Evolutionary conservation across 371 early-diverging fungal species (phyloP).

Genomic region (Apophysomyces variabilis): DNA sequence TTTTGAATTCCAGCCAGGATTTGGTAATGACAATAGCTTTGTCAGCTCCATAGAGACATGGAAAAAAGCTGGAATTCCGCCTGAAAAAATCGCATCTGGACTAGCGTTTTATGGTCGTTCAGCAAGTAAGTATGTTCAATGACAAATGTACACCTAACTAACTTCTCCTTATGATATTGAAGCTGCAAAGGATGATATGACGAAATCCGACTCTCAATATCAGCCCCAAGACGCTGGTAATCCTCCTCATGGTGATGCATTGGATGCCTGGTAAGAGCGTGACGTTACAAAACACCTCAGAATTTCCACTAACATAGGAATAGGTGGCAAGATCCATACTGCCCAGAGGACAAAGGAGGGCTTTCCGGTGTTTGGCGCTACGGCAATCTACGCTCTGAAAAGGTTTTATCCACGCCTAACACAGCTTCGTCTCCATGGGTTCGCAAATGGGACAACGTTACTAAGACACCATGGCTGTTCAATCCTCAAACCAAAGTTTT

Average conservation of each 20-base stretch:
- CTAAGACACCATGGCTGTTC: conserved; percentile 64
- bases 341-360: conserved; percentile 29
- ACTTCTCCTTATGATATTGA: not conserved
- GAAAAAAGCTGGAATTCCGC: conserved; percentile 61
- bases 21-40: conserved; percentile 36
- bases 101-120: conserved; percentile 72
- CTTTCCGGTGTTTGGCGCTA: conserved; percentile 60
- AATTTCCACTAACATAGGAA: not conserved
- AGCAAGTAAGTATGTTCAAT: conserved; percentile 24
- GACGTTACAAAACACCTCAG: conserved; percentile 14
- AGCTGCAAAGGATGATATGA: conserved; percentile 41
- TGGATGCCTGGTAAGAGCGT: conserved; percentile 27
- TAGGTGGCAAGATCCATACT: conserved; percentile 27
- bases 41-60: conserved; percentile 55
- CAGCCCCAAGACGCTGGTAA: conserved; percentile 31
- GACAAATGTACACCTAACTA: not conserved
- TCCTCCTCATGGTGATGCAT: conserved; percentile 40
- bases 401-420: conserved; percentile 45
- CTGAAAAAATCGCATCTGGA: conserved; percentile 63
- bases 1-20: conserved; percentile 30
- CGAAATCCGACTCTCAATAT: conserved; percentile 28
- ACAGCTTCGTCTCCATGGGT: conserved; percentile 58
- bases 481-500: conserved; percentile 56
- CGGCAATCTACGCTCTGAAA: conserved; percentile 55
- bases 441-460: conserved; percentile 51